These are phyloP conservation scores for Eucalyptus polybractea DNA, from an alignment of 345 rosid species.

Conservation along the genomic window DNA sequence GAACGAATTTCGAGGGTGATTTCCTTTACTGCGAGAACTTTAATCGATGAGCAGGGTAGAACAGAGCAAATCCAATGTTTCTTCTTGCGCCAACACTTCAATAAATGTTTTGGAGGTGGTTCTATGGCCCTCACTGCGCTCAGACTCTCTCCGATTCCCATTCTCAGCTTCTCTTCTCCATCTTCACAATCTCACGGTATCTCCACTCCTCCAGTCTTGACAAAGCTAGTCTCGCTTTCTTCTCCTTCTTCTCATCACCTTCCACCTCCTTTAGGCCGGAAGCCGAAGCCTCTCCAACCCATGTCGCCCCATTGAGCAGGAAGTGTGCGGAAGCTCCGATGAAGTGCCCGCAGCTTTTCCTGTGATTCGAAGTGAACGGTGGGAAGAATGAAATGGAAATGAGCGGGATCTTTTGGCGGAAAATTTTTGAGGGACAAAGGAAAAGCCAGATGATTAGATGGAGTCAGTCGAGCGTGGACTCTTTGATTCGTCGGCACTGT, in stretches of 20 bases:
- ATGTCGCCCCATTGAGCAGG: constrained; percentile 13
- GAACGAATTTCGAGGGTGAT: neutral
- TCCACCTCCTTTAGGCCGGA: neutral
- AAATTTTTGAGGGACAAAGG: neutral
- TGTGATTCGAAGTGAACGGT: neutral
- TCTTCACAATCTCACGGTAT: constrained; percentile 4
- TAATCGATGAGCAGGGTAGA: neutral
- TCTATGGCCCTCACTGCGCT: constrained; percentile 4
- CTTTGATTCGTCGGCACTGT: neutral
- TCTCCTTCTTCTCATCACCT: neutral
- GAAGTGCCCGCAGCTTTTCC: neutral
- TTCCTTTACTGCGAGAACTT: neutral
- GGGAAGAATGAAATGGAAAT: neutral
- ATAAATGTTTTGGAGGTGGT: neutral
- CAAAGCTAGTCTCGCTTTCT: neutral
- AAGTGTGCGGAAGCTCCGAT: neutral
- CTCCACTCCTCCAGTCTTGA: constrained; percentile 11
- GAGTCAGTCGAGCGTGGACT: neutral
- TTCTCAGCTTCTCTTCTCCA: constrained; percentile 13
- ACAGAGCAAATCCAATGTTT: neutral
- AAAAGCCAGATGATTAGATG: neutral
- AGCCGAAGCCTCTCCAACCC: neutral
- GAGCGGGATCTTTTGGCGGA: neutral
- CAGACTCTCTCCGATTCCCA: constrained; percentile 23
- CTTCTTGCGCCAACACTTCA: neutral